Evolutionary conservation across 2,329 filamentous ascomycete genomes (phyloP).

Genomic region (Emericellopsis cladophorae): DNA sequence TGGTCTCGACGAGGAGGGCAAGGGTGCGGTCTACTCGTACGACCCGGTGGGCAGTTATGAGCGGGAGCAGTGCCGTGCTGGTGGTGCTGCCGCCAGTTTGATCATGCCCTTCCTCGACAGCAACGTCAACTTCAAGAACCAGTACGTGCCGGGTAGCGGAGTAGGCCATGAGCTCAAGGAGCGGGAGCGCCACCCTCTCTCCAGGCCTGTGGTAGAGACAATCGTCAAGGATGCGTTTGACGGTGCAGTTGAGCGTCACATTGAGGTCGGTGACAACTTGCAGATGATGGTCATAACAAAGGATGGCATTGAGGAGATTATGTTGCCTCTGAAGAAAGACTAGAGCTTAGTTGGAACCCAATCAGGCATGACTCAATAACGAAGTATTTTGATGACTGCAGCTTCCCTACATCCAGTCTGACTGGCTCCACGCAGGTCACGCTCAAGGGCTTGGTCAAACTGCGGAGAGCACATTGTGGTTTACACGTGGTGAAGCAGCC

Average conservation of each 20-base stretch:
- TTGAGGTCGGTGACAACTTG: conserved; percentile 92
- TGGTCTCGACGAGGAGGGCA: conserved; percentile 87
- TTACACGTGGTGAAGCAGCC: too few species aligned
- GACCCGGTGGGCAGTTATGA: conserved; percentile 97
- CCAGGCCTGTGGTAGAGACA: conserved; percentile 63
- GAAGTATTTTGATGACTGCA: neutral
- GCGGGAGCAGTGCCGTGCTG: conserved; percentile 88
- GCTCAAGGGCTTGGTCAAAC: too few species aligned
- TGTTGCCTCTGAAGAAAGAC: conserved; percentile 79
- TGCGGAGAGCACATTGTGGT: too few species aligned
- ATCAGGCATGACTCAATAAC: neutral
- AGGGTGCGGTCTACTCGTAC: conserved; percentile 91
- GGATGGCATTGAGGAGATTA: conserved; percentile 78
- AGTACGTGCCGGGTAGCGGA: conserved; percentile 81
- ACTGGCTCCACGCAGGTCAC: too few species aligned
- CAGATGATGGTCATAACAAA: conserved; percentile 91
- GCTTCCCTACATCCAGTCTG: neutral
- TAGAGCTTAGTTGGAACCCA: conserved; percentile 27
- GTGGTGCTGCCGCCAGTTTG: conserved; percentile 79
- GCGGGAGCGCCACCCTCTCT: conserved; percentile 57
- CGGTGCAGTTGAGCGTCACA: conserved; percentile 95
- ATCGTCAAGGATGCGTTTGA: conserved; percentile 96
- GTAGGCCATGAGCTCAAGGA: conserved; percentile 69
- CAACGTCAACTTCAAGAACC: conserved; percentile 99
- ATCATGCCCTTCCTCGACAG: conserved; percentile 99